A percentile compares a stretch with the other conserved stretches of the same genome.
Conservation (phyloP, 2,329 filamentous ascomycete species). For the Verticillium nonalfalfae region DNA sequence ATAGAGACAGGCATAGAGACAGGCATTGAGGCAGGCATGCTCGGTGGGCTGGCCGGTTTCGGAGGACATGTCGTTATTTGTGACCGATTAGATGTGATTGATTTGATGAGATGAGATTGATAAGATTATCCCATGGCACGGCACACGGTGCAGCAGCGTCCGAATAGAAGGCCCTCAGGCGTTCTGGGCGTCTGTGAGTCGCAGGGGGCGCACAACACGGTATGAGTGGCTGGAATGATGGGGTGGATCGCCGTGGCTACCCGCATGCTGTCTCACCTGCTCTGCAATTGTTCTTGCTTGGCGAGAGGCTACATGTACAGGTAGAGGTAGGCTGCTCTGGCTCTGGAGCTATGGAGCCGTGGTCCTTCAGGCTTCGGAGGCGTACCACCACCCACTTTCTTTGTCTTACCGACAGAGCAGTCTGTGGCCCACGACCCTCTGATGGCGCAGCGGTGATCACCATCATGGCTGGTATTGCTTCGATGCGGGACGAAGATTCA, state of each 20-base stretch:
- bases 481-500: no score
- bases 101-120: constrained; percentile 3
- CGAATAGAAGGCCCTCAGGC: not conserved
- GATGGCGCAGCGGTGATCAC: no score
- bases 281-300: not conserved
- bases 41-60: not conserved
- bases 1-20: not conserved
- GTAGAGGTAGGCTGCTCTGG: not conserved
- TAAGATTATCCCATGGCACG: constrained; percentile 1
- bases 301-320: no score
- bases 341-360: no score
- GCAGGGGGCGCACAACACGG: not conserved
- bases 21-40: not conserved
- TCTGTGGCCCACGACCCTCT: no score
- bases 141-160: not conserved
- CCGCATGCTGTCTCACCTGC: not conserved
- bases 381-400: no score
- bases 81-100: not conserved
- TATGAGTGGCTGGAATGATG: not conserved
- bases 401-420: no score
- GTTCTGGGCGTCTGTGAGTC: no score
- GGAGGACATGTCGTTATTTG: not conserved
- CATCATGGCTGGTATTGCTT: no score
- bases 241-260: not conserved
- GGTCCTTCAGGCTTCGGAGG: no score